phyloP scores from a whole-genome alignment of 2,329 filamentous ascomycete species.

The Cordyceps fumosorosea region DNA sequence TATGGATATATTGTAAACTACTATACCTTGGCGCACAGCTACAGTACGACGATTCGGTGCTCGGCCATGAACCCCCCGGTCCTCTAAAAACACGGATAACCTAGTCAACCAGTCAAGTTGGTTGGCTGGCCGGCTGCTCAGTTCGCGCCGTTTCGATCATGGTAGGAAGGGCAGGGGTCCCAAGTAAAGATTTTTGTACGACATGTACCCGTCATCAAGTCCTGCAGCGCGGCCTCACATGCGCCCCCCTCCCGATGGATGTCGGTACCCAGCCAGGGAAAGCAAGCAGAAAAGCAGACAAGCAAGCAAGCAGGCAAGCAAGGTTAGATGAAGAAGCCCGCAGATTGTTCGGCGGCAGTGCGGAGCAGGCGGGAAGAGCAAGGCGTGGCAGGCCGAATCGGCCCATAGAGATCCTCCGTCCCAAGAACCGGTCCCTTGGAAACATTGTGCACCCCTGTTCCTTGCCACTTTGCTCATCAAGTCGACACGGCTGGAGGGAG shows the following conservation, averaged over 20 bases:
- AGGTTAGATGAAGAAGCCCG: neutral
- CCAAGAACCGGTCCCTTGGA: constrained; percentile 9
- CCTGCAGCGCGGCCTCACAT: neutral
- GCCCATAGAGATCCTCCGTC: neutral
- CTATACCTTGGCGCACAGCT: too few species aligned
- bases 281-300: neutral
- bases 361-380: neutral
- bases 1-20: too few species aligned
- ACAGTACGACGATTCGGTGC: too few species aligned
- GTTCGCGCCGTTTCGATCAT: neutral
- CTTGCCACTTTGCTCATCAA: neutral
- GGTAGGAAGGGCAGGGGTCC: neutral
- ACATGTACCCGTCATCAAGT: neutral
- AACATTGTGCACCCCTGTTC: neutral
- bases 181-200: neutral
- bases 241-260: neutral
- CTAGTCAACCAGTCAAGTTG: too few species aligned
- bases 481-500: too few species aligned
- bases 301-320: neutral
- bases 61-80: too few species aligned
- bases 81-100: too few species aligned
- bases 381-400: constrained; percentile 1
- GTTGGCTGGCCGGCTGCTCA: too few species aligned
- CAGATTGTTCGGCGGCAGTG: neutral
- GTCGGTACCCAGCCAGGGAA: neutral